A percentile compares a stretch with the other conserved stretches of the same genome.
These are phyloP conservation scores for Poterioochromonas sp. DNA, from an alignment of 352 stramenopile genomes.

Conservation along the genomic window DNA sequence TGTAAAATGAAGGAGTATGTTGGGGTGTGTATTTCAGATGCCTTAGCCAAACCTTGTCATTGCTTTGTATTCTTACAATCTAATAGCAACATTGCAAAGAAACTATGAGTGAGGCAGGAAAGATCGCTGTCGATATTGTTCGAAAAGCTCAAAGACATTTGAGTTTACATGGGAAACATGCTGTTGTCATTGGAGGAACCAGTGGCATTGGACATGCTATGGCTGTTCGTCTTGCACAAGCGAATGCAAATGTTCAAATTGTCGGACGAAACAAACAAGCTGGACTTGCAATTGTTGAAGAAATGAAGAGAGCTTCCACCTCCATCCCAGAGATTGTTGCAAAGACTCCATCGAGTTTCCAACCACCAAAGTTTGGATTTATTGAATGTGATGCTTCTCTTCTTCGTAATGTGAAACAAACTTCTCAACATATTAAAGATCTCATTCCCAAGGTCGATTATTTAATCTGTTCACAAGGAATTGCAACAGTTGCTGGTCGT, in stretches of 20 bases:
- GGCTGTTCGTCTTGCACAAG: not conserved
- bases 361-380: not conserved
- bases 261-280: not conserved
- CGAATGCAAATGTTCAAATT: not conserved
- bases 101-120: too few relatives aligned
- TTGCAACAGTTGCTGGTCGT: conserved; percentile 51
- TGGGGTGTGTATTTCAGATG: too few relatives aligned
- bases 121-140: not conserved
- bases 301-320: not conserved
- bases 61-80: too few relatives aligned
- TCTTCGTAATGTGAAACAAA: not conserved
- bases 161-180: not conserved
- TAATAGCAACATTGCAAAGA: too few relatives aligned
- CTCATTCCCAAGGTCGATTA: conserved; percentile 39
- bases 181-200: not conserved
- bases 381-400: conserved; percentile 1
- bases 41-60: too few relatives aligned
- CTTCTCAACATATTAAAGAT: not conserved
- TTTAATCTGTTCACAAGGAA: conserved; percentile 55
- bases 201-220: not conserved
- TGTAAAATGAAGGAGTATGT: too few relatives aligned
- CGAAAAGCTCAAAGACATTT: not conserved
- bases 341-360: too few relatives aligned
- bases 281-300: not conserved
- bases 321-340: conserved; percentile 1